Evolutionary conservation across 805 yeast genomes (phyloP).

Genomic region (Metschnikowia picachoensis): DNA sequence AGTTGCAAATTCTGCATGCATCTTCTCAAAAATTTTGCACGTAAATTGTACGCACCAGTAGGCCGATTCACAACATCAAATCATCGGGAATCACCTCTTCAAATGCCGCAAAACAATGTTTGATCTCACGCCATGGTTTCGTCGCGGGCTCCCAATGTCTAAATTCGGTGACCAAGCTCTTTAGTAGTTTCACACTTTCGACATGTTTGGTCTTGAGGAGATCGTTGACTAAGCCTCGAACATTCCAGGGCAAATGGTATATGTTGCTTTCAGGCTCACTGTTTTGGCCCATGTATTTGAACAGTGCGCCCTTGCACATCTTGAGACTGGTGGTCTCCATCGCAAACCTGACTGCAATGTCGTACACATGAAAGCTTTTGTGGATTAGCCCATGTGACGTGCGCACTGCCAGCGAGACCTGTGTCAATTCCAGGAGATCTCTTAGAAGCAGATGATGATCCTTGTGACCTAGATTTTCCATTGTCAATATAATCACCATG

Average conservation of each 20-base stretch:
- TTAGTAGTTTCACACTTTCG: slow-evolving; percentile 20
- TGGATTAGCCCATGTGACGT: slow-evolving; percentile 26
- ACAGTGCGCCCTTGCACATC: slow-evolving; percentile 4
- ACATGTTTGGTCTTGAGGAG: slow-evolving; percentile 31
- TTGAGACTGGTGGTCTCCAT: slow-evolving; percentile 35
- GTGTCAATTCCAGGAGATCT: slow-evolving; percentile 29
- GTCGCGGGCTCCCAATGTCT: slow-evolving; percentile 27
- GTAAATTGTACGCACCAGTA: neutral
- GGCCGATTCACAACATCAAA: slow-evolving; percentile 7
- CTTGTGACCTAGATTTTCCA: slow-evolving; percentile 34
- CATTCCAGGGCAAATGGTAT: slow-evolving; percentile 36
- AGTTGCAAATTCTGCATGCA: too few relatives aligned
- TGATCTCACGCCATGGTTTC: slow-evolving; percentile 31
- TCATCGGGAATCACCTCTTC: slow-evolving; percentile 30
- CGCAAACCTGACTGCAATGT: slow-evolving; percentile 27
- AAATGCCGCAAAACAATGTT: slow-evolving; percentile 32
- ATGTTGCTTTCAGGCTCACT: slow-evolving; percentile 16
- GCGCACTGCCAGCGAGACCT: slow-evolving; percentile 18
- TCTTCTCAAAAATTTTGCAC: too few relatives aligned
- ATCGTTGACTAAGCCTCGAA: slow-evolving; percentile 36
- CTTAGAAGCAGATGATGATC: slow-evolving; percentile 28
- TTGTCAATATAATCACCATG: slow-evolving; percentile 25
- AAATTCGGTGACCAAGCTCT: slow-evolving; percentile 24
- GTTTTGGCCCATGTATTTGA: neutral
- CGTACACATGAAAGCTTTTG: slow-evolving; percentile 24